These are phyloP conservation scores for Dipteronia dyeriana DNA, from an alignment of 345 rosid species.

Conservation along the genomic window DNA sequence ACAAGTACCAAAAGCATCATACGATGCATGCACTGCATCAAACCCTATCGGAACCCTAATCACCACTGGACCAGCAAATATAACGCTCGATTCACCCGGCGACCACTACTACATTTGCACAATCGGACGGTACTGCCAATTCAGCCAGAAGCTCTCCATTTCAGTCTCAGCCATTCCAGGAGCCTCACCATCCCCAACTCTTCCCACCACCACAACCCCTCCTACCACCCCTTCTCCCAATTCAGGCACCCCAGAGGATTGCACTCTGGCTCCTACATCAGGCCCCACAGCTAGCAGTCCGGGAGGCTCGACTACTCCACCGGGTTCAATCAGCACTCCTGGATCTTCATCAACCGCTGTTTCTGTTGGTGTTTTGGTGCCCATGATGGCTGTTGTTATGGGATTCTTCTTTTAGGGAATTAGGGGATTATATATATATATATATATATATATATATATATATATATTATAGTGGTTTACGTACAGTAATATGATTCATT, in stretches of 20 bases:
- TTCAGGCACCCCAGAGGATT: neutral
- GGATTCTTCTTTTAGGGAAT: conserved; percentile 13
- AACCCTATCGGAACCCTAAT: conserved; percentile 25
- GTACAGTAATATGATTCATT: neutral
- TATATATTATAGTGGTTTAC: neutral
- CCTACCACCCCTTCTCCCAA: conserved; percentile 28
- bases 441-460: neutral
- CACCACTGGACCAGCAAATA: conserved; percentile 30
- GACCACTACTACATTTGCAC: conserved; percentile 39
- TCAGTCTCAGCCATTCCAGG: conserved; percentile 26
- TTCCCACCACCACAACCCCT: conserved; percentile 19
- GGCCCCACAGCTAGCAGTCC: neutral
- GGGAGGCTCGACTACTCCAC: neutral
- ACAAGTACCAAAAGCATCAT: conserved; percentile 32
- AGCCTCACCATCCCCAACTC: conserved; percentile 14
- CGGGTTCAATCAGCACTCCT: neutral
- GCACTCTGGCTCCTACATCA: conserved; percentile 20
- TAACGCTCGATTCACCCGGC: conserved; percentile 30
- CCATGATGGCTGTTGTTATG: conserved; percentile 4
- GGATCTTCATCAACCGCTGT: conserved; percentile 27
- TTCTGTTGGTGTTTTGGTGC: conserved; percentile 21
- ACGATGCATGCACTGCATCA: conserved; percentile 31
- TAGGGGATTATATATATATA: neutral
- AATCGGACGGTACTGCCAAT: conserved; percentile 24
- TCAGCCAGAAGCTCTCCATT: conserved; percentile 34